Base-by-base conservation (phyloP, 805 yeast genomes). In the Kregervanrija pseudodelftensis region DNA sequence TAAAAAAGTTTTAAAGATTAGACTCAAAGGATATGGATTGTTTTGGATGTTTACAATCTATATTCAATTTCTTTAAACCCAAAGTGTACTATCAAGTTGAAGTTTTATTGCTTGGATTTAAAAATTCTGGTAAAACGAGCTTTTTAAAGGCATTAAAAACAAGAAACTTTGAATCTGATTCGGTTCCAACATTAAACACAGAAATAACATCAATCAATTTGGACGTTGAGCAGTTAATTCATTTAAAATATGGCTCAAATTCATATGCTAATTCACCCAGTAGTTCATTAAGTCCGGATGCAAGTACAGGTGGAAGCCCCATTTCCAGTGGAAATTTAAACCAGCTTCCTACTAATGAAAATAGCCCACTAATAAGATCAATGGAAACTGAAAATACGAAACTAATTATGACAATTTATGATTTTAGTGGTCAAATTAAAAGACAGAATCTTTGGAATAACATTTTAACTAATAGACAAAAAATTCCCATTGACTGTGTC, bases 341-440 rank as follows among this genome's bases (percentile, higher is more conserved):
- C 7, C 28, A 22, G 8, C 7, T 22, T 22, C 28, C 28, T 5
- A 22, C 7, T 22, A 22, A 22, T 22, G 28, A 22, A 22, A 22
- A 22, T 22, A 22, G 28, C 7, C 28, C 28, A 7, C 7, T 22
- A 22, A 22, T 22, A 22, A 22, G 8, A 22, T 22, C 28, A 22
- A 22, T 22, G 28, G 28, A 22, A 22, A 7, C 7, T 7, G 28
- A 22, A 5, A 22, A 22, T 22, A 22, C 28, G 8, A 22, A 22
- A 22, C 7, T 22, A 22, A 22, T 22, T 7, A 22, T 22, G 37
- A 56, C 53, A 42, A 41, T 59, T 10, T 48, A 49, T 40, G 68
- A 64, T 45, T 40, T 61, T 33, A 57, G 64, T 44, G 68, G 68
- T 8, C 68, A 63, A 38, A 39, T 39, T 32, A 54, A 54, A 37